Conservation (phyloP, 768 basidiomycete genomes). For the Suillus spraguei region DNA sequence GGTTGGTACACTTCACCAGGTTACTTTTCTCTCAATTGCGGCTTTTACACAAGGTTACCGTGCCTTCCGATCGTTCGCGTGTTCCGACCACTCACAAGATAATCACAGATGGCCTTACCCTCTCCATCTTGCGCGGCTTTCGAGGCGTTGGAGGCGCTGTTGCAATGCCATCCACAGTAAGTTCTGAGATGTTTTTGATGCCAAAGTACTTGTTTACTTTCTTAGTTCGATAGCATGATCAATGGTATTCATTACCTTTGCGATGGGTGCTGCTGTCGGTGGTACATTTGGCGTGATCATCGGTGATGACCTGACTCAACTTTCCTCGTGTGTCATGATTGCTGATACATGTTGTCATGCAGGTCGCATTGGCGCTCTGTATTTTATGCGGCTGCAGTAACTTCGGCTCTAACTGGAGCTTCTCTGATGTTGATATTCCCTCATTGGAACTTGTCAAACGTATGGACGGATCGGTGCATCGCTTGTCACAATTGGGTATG, state of each 20-base stretch:
- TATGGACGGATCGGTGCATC: conserved; percentile 79
- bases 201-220: conserved; percentile 8
- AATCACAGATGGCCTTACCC: conserved; percentile 50
- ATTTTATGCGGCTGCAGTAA: conserved; percentile 60
- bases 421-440: conserved; percentile 59
- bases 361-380: conserved; percentile 65
- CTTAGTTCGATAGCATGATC: conserved; percentile 78
- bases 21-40: conserved; percentile 65
- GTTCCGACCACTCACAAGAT: not conserved
- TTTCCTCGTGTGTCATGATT: conserved; percentile 34
- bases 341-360: not conserved
- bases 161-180: conserved; percentile 70
- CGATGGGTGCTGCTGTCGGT: conserved; percentile 84
- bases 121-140: conserved; percentile 76
- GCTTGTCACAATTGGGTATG: conserved; percentile 64
- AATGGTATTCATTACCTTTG: conserved; percentile 79
- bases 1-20: conserved; percentile 54
- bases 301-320: conserved; percentile 73
- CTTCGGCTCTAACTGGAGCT: conserved; percentile 54
- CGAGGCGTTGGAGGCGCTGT: conserved; percentile 85
- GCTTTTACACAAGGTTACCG: conserved; percentile 59
- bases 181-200: conserved; percentile 5
- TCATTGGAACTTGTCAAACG: conserved; percentile 45
- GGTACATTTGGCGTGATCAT: conserved; percentile 67
- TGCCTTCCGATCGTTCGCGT: not conserved